phyloP scores from a whole-genome alignment of 176 grass and related monocot species.

The Pharus latifolius region DNA sequence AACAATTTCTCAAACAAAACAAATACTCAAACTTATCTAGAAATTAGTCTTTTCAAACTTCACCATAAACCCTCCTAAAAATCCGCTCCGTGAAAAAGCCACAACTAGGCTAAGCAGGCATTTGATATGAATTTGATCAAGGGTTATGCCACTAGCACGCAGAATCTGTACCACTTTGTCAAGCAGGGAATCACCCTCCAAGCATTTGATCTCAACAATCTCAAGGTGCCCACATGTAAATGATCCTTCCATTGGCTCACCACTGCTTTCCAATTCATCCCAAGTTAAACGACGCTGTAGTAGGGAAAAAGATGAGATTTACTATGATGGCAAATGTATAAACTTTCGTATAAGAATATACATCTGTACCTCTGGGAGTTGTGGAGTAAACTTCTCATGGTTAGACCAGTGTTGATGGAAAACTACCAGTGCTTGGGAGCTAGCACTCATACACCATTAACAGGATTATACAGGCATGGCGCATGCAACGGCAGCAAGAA shows the following conservation, averaged over 20 bases:
- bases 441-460: neutral
- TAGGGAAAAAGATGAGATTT: neutral
- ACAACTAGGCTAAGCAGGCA: no score
- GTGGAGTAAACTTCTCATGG: neutral
- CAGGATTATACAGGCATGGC: conserved; percentile 13
- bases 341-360: neutral
- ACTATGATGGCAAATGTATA: neutral
- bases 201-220: conserved; percentile 8
- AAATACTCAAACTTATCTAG: no score
- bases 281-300: no score
- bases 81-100: no score
- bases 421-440: neutral
- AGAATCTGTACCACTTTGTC: neutral
- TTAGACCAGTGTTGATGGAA: conserved; percentile 24
- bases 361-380: neutral
- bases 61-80: no score
- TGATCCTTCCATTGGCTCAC: neutral
- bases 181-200: neutral
- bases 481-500: no score
- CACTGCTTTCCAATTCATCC: neutral
- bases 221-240: conserved; percentile 18
- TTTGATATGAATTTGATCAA: neutral
- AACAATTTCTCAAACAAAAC: no score
- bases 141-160: neutral
- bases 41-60: no score